Evolutionary conservation across 2,329 filamentous ascomycete genomes (phyloP).

Genomic region (Fusarium newnesense): DNA sequence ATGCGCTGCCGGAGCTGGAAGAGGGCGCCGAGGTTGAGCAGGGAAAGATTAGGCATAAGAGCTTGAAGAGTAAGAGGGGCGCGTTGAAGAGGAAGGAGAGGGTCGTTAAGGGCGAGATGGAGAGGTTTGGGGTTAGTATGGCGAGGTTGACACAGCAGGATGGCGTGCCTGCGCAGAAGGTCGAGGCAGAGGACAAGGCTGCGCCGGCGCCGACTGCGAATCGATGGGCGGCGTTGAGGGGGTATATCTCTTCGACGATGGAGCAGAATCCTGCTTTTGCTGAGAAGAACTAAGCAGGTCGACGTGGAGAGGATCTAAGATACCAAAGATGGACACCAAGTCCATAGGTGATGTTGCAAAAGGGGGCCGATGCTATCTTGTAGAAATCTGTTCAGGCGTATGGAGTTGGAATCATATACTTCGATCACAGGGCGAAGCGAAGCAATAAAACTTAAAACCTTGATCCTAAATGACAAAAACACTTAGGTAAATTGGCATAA

Average conservation of each 20-base stretch:
- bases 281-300: slow-evolving; percentile 36
- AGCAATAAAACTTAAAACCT: too few relatives aligned
- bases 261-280: slow-evolving; percentile 84
- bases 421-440: not conserved
- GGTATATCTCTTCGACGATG: slow-evolving; percentile 87
- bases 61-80: slow-evolving; percentile 78
- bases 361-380: not conserved
- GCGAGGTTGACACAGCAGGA: slow-evolving; percentile 69
- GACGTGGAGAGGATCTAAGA: not conserved
- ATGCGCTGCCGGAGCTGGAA: slow-evolving; percentile 77
- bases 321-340: not conserved
- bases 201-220: slow-evolving; percentile 58
- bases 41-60: slow-evolving; percentile 78
- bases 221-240: slow-evolving; percentile 83
- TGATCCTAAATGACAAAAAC: not conserved
- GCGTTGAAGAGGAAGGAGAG: slow-evolving; percentile 86
- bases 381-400: slow-evolving; percentile 23
- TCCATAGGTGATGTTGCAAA: not conserved
- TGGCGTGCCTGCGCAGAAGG: slow-evolving; percentile 20
- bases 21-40: slow-evolving; percentile 57
- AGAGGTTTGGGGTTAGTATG: slow-evolving; percentile 85
- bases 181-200: slow-evolving; percentile 26
- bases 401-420: slow-evolving; percentile 27
- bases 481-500: not conserved
- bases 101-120: slow-evolving; percentile 82